Evolutionary conservation across 2,329 filamentous ascomycete species (phyloP).

Genomic region (Ophiocordyceps camponoti-leonardi): DNA sequence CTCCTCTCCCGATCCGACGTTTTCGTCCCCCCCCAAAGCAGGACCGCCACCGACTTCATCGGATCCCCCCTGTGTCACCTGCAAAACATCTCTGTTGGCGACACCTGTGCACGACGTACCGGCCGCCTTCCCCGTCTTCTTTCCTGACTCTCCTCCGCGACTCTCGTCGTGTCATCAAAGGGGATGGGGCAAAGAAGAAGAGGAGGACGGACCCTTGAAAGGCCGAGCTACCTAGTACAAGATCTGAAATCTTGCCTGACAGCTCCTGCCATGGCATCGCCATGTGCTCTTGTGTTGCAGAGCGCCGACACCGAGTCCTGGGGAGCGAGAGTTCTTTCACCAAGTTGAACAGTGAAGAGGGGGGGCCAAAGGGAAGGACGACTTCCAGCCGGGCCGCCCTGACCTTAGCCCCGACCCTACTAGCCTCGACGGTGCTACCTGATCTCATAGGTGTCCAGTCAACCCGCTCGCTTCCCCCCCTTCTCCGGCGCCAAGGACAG

Average conservation of each 20-base stretch:
- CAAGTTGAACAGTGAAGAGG: not conserved
- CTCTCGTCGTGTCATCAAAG: not conserved
- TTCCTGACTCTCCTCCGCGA: not conserved
- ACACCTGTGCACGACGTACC: not conserved
- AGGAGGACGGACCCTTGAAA: conserved; percentile 1
- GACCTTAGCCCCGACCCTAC: not conserved
- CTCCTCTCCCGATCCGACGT: conserved; percentile 2
- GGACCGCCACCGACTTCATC: conserved; percentile 2
- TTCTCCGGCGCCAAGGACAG: not conserved
- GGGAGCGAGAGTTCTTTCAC: not conserved
- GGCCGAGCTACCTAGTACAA: conserved; percentile 1
- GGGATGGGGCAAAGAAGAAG: not conserved
- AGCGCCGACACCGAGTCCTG: not conserved
- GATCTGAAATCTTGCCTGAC: conserved; percentile 3
- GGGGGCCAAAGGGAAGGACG: not conserved
- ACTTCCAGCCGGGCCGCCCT: not conserved
- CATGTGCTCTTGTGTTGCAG: conserved; percentile 1
- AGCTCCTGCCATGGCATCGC: not conserved
- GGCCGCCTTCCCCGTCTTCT: not conserved
- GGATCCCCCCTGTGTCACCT: conserved; percentile 1
- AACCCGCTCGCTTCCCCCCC: not conserved
- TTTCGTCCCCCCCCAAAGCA: not conserved
- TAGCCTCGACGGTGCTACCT: not conserved
- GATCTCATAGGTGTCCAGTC: not conserved
- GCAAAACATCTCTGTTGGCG: conserved; percentile 1